phyloP scores from a whole-genome alignment of 2,329 filamentous ascomycete species.

The Botrytis paeoniae region DNA sequence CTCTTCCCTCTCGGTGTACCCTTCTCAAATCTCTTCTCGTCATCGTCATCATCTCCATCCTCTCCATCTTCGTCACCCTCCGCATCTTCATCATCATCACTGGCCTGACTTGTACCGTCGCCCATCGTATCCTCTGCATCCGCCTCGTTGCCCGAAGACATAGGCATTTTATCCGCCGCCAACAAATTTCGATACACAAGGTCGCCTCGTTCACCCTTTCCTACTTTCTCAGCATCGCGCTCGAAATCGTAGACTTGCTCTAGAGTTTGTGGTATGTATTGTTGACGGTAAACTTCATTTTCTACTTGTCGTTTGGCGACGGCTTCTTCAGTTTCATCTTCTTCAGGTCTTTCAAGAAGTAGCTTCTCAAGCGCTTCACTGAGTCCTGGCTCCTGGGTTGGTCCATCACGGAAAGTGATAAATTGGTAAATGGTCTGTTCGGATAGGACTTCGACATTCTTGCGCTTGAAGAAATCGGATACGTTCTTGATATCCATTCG shows the following conservation, averaged over 20 bases:
- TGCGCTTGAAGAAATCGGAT: conserved; percentile 83
- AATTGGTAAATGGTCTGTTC: conserved; percentile 84
- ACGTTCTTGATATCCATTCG: conserved; percentile 99
- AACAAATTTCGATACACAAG: conserved; percentile 83
- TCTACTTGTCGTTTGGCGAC: conserved; percentile 67
- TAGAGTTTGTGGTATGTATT: conserved; percentile 94
- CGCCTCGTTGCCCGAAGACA: conserved; percentile 42
- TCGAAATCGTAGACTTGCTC: conserved; percentile 97
- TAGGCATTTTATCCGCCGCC: conserved; percentile 57
- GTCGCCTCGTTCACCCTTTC: conserved; percentile 68
- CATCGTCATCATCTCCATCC: conserved; percentile 41
- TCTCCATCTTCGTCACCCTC: conserved; percentile 43
- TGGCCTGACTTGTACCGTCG: conserved; percentile 41
- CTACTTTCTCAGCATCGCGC: conserved; percentile 77
- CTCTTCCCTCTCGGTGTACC: conserved; percentile 73
- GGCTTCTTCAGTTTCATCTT: conserved; percentile 54
- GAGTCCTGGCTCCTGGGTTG: conserved; percentile 60
- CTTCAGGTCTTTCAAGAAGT: conserved; percentile 54
- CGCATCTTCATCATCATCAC: conserved; percentile 36
- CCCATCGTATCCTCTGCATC: conserved; percentile 42
- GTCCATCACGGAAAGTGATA: conserved; percentile 62
- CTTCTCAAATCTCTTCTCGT: conserved; percentile 59
- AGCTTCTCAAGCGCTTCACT: conserved; percentile 62
- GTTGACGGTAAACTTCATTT: conserved; percentile 88
- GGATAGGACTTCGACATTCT: conserved; percentile 76